Evolutionary conservation across 2,329 filamentous ascomycete genomes (phyloP).

Genomic region (Tolypocladium tropicale): DNA sequence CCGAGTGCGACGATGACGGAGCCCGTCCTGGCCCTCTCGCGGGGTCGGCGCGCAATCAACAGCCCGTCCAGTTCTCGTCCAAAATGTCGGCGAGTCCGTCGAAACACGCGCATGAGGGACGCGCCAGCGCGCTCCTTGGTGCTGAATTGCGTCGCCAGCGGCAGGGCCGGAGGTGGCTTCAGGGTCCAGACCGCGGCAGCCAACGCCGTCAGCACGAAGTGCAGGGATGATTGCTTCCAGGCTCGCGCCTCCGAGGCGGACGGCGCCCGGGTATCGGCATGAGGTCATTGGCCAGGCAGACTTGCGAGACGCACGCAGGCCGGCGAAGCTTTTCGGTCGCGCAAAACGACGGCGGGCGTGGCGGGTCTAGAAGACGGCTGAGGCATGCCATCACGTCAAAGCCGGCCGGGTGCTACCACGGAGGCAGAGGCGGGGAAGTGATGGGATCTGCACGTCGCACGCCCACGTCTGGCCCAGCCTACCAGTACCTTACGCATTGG

Average conservation of each 20-base stretch:
- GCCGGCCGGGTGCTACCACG: background rate
- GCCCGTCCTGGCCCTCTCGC: background rate
- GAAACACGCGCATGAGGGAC: background rate
- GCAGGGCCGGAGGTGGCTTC: background rate
- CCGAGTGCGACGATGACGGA: background rate
- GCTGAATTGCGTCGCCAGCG: background rate
- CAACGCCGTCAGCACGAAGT: background rate
- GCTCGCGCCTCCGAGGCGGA: background rate
- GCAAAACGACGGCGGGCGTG: background rate
- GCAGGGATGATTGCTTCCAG: background rate
- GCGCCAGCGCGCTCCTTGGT: background rate
- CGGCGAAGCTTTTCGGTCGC: background rate
- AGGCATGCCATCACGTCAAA: background rate
- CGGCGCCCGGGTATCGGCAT: background rate
- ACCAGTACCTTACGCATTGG: too few relatives aligned
- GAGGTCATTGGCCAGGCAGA: constrained; percentile 3
- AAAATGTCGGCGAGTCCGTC: background rate
- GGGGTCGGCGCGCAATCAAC: background rate
- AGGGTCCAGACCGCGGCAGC: background rate
- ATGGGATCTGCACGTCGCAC: too few relatives aligned
- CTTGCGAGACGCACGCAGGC: background rate
- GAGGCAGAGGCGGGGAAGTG: background rate
- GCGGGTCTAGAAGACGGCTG: background rate
- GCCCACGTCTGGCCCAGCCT: too few relatives aligned
- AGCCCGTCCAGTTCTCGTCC: background rate